A percentile compares a stretch with the other conserved stretches of the same genome.
These are phyloP conservation scores for Alternaria triticina DNA, from an alignment of 2,329 filamentous ascomycete genomes.

Conservation along the genomic window DNA sequence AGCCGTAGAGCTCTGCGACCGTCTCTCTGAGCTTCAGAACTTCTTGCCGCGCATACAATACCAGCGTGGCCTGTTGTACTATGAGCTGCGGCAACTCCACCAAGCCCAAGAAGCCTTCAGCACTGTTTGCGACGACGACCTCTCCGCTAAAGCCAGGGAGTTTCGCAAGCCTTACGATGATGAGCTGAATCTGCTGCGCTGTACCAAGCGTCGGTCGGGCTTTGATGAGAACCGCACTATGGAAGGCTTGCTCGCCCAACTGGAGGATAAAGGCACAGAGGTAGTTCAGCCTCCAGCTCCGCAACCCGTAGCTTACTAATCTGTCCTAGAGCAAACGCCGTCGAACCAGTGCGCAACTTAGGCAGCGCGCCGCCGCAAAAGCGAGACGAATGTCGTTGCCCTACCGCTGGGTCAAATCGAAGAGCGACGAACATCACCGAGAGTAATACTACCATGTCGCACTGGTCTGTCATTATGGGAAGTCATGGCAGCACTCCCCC, in stretches of 20 bases:
- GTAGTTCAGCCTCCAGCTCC: neutral
- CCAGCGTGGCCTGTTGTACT: constrained; percentile 32
- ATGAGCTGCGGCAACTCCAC: constrained; percentile 29
- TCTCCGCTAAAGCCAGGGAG: constrained; percentile 14
- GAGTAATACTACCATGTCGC: neutral
- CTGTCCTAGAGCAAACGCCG: constrained; percentile 27
- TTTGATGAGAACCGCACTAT: constrained; percentile 38
- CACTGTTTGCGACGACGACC: constrained; percentile 7
- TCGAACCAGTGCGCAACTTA: constrained; percentile 31
- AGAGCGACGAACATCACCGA: constrained; percentile 3
- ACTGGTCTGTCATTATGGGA: neutral
- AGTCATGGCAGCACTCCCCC: neutral
- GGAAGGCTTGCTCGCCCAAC: constrained; percentile 24
- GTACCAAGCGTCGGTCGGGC: constrained; percentile 28
- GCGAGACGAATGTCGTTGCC: constrained; percentile 35
- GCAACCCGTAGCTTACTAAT: neutral
- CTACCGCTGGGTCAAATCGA: constrained; percentile 17
- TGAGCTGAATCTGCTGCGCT: constrained; percentile 19
- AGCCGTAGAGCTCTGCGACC: constrained; percentile 37
- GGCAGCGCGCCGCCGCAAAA: constrained; percentile 25
- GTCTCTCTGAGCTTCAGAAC: constrained; percentile 23
- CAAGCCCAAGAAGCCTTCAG: constrained; percentile 31
- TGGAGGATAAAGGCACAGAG: constrained; percentile 19
- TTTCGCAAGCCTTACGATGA: constrained; percentile 28
- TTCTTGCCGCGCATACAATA: constrained; percentile 35